phyloP scores from a whole-genome alignment of 106 monocot species.

The Xerophyta viscosa region DNA sequence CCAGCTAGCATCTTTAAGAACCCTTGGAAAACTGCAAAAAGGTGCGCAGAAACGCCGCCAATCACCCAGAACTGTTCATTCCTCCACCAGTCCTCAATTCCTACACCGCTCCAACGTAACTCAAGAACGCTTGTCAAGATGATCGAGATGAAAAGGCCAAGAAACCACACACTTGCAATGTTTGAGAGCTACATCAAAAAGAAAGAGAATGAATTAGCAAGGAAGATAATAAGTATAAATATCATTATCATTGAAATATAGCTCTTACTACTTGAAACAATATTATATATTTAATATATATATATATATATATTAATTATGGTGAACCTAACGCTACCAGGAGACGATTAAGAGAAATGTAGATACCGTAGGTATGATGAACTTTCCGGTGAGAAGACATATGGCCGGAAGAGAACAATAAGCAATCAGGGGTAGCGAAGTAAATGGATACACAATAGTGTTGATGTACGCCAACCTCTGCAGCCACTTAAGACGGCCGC shows the following conservation, averaged over 20 bases:
- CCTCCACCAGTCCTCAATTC: conserved; percentile 93
- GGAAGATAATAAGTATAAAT: not conserved
- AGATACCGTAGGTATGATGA: conserved; percentile 90
- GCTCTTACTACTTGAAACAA: no score
- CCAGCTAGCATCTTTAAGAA: conserved; percentile 85
- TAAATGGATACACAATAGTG: conserved; percentile 94
- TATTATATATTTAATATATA: no score
- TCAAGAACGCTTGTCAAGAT: conserved; percentile 85
- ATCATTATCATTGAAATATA: no score
- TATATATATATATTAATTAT: no score
- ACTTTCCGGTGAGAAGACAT: conserved; percentile 88
- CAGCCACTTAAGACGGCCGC: conserved; percentile 87
- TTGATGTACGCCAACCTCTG: conserved; percentile 84
- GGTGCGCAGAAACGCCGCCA: conserved; percentile 93
- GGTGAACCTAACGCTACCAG: no score
- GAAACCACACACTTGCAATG: conserved; percentile 68
- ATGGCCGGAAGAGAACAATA: conserved; percentile 87
- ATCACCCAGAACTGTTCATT: conserved; percentile 99
- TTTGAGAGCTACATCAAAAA: conserved; percentile 59
- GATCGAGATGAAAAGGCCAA: conserved; percentile 90
- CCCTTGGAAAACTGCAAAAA: conserved; percentile 95
- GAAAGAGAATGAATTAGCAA: not conserved
- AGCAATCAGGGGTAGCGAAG: conserved; percentile 84
- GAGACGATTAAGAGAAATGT: not conserved
- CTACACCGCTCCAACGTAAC: conserved; percentile 90